Evolutionary conservation across 192 early-diverging fungal genomes (phyloP).

Genomic region (Pecoramyces ruminantium): DNA sequence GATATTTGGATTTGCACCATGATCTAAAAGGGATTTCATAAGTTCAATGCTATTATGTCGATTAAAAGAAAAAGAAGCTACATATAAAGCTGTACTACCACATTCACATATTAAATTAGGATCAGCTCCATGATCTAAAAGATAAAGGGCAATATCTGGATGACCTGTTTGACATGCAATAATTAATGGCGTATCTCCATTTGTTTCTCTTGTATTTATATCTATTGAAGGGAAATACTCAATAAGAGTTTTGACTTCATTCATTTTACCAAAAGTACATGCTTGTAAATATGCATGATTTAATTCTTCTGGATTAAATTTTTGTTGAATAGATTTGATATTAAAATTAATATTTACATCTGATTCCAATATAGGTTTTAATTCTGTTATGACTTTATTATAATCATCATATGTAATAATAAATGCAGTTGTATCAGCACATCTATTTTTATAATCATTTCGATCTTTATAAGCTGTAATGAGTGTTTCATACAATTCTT

Average conservation of each 20-base stretch:
- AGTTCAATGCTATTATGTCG: not conserved
- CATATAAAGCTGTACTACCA: not conserved
- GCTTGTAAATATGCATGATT: not conserved
- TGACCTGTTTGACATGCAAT: not conserved
- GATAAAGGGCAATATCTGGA: not conserved
- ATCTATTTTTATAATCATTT: not conserved
- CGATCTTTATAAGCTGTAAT: not conserved
- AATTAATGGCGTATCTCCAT: not conserved
- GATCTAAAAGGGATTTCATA: not conserved
- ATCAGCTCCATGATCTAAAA: not conserved
- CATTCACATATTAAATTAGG: not conserved
- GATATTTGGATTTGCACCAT: not conserved
- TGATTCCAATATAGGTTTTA: not conserved
- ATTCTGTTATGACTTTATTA: not conserved
- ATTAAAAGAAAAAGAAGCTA: not conserved
- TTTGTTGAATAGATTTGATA: no score
- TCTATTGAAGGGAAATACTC: not conserved
- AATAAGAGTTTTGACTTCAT: not conserved
- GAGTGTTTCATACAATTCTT: not conserved
- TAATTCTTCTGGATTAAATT: not conserved
- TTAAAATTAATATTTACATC: no score
- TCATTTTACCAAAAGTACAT: not conserved
- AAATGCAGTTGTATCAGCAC: not conserved
- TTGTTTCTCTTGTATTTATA: not conserved
- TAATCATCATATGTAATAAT: not conserved